Evolutionary conservation across 306 rosid genomes (phyloP).

Genomic region (Castanea crenata): DNA sequence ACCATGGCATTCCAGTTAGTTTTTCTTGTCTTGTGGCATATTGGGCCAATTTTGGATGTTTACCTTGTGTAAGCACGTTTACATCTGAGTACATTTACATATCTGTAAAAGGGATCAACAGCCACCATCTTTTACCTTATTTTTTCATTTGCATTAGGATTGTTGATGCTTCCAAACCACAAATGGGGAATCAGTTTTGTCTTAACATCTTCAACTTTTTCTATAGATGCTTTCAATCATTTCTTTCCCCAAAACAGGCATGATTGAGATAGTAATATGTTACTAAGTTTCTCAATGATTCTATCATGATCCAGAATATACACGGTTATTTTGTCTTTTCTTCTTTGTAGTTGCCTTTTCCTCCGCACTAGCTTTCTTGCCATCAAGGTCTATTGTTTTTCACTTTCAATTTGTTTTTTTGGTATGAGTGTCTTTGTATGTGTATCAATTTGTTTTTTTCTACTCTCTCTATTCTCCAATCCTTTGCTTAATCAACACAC

Average conservation of each 20-base stretch:
- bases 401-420: neutral
- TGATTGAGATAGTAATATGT: neutral
- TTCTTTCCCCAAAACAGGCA: neutral
- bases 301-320: no score
- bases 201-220: neutral
- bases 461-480: neutral
- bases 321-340: no score
- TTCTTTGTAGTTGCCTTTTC: no score
- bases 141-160: neutral
- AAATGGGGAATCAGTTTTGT: neutral
- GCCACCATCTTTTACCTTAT: neutral
- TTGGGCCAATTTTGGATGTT: neutral
- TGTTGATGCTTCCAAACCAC: neutral
- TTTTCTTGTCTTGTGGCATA: neutral
- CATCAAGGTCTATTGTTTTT: neutral
- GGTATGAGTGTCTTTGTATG: neutral
- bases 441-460: no score
- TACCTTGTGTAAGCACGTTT: neutral
- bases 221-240: neutral
- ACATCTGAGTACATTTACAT: neutral
- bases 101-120: neutral
- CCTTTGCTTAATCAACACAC: neutral
- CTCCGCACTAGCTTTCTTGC: no score
- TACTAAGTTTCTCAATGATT: no score
- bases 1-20: neutral